Evolutionary conservation across 305 asterid genomes (phyloP), one percentile per base, ranked within the genome.

Genomic region (Ilex paraguariensis): DNA sequence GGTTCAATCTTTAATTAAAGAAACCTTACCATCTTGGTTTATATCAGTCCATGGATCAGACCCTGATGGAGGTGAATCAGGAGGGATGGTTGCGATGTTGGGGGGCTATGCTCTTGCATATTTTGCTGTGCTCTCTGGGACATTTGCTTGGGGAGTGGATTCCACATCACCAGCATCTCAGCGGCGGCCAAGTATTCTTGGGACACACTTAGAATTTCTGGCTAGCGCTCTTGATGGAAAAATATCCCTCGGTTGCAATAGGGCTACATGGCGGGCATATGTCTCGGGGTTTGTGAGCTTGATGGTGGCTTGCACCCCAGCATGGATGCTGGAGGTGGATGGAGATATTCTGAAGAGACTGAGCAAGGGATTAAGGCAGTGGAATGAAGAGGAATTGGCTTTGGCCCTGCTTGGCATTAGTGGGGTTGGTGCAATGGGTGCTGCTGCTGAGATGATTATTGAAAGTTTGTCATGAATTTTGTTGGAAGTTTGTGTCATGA

Each of bases 331-430:
- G 70, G 99, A 93, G 73, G 95, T 88, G 36, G 91, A 93, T 63
- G 85, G 80, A 28, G 88, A 79, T 62, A 81, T 82, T 28, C 33
- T 90, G 68, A 93, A 81, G 79, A 83, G 89, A 62, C 82, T 90
- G 65, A 79, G 97, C 62, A 79, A 59, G 75, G 97, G 96, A 14
- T 75, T 93, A 63, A 87, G 80, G 75, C 84, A 78, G 59, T 88
- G 95, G 96, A 71, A 84, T 45, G 99, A 93, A 80, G 96, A 83
- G 56, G 97, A 93, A 75, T 63, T 90, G 73, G 97, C 89, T 60
- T 57, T 90, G 82, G 87, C 87, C 5, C 71, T 93, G 63, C 81
- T 93, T 64, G 93, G 87, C 60, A 62, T 84, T n/a, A 66, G 96
- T 66, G 99, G 99, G 51, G 61, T 87, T 62, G 67, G 62, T 50